These are phyloP conservation scores for Misopates orontium DNA, from an alignment of 257 asterid species.

Conservation along the genomic window DNA sequence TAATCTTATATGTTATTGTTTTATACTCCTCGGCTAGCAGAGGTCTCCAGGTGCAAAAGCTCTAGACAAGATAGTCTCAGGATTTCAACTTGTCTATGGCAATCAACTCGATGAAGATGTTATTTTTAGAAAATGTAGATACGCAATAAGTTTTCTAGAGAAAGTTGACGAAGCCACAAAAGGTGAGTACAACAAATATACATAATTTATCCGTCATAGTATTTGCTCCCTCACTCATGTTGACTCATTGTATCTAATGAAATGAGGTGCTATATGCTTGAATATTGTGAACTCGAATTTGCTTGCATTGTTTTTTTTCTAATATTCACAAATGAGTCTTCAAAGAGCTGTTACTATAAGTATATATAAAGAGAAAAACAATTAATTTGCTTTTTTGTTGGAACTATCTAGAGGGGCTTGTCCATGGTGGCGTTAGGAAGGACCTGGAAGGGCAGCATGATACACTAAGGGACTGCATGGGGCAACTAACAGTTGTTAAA, in stretches of 20 bases:
- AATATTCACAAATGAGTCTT: neutral
- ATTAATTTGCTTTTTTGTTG: neutral
- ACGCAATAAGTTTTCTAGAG: constrained; percentile 61
- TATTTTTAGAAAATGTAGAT: constrained; percentile 59
- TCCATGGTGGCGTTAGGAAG: constrained; percentile 39
- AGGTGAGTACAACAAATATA: constrained; percentile 57
- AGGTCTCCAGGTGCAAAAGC: constrained; percentile 57
- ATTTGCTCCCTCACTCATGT: neutral
- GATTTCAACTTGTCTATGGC: constrained; percentile 71
- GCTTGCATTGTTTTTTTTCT: neutral
- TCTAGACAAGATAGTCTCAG: constrained; percentile 66
- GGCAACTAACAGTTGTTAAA: constrained; percentile 59
- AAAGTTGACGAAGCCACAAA: constrained; percentile 66
- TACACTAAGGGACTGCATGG: too few species aligned
- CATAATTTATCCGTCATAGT: constrained; percentile 22
- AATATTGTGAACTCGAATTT: neutral
- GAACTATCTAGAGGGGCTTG: constrained; percentile 31
- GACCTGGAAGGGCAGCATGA: constrained; percentile 74
- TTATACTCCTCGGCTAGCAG: constrained; percentile 36
- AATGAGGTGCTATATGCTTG: constrained; percentile 5
- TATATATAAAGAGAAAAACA: neutral
- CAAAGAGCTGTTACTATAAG: constrained; percentile 12
- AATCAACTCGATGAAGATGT: constrained; percentile 72
- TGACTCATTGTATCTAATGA: neutral
- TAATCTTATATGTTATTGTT: constrained; percentile 18